Conservation (phyloP, 2,329 filamentous ascomycete species). For the Clonostachys sp. region DNA sequence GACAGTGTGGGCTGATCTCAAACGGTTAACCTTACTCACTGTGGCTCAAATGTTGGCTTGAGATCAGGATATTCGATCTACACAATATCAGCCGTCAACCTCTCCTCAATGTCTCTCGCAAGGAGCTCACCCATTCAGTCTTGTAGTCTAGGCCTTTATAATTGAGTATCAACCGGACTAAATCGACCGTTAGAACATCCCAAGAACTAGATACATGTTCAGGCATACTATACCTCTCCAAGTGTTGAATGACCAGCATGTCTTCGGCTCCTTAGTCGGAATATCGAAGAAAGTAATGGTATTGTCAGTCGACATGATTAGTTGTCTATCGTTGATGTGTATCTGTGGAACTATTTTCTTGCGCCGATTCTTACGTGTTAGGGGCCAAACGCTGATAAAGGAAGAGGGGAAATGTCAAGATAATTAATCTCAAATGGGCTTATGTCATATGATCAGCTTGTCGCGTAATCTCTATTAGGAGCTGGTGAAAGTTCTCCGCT, state of each 20-base stretch:
- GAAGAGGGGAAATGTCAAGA: too few species aligned
- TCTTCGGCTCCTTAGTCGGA: constrained; percentile 40
- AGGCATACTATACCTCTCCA: constrained; percentile 50
- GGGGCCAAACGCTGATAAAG: too few species aligned
- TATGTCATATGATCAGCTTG: too few species aligned
- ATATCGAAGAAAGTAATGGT: constrained; percentile 55
- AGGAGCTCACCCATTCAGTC: constrained; percentile 47
- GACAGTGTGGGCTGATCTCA: neutral
- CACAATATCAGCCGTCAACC: neutral
- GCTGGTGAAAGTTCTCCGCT: too few species aligned
- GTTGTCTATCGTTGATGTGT: neutral
- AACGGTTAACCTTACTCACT: constrained; percentile 27
- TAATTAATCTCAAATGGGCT: too few species aligned
- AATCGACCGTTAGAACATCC: neutral
- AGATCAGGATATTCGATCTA: constrained; percentile 60
- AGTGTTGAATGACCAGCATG: constrained; percentile 57
- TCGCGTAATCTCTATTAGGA: too few species aligned
- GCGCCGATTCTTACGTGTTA: too few species aligned
- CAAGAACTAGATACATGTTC: neutral
- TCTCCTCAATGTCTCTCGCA: neutral
- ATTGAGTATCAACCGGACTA: constrained; percentile 58
- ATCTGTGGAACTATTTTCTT: too few species aligned
- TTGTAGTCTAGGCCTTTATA: constrained; percentile 61
- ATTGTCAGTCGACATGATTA: constrained; percentile 12
- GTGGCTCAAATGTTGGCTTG: constrained; percentile 40